Evolutionary conservation across 177 flowering plant species (phyloP).

Genomic region (Vitis hybrid): DNA sequence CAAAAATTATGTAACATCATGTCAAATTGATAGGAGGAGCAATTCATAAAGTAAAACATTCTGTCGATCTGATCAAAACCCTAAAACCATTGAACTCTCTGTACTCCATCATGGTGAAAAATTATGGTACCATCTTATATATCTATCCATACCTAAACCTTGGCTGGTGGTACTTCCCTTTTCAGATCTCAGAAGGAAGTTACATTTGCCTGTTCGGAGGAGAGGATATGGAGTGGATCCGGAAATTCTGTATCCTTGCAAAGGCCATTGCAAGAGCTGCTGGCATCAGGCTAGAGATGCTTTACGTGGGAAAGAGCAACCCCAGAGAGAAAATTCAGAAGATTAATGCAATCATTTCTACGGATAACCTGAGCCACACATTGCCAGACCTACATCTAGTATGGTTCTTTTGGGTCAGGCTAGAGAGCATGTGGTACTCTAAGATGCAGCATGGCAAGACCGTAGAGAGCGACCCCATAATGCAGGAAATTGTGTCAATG

Average conservation of each 20-base stretch:
- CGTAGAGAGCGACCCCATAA: constrained; percentile 42
- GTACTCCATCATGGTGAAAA: no score
- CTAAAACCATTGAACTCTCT: no score
- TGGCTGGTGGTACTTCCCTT: not conserved
- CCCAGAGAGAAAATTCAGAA: constrained; percentile 38
- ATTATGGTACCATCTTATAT: no score
- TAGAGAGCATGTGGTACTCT: constrained; percentile 75
- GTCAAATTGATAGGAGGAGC: no score
- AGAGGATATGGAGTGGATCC: constrained; percentile 60
- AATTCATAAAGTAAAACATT: no score
- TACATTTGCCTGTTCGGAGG: constrained; percentile 68
- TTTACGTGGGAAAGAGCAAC: constrained; percentile 65
- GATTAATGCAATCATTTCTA: constrained; percentile 25
- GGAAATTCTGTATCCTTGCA: constrained; percentile 31
- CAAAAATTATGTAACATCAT: no score
- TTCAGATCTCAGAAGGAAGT: constrained; percentile 40
- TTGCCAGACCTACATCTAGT: constrained; percentile 29
- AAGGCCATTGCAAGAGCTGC: constrained; percentile 26
- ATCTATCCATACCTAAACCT: no score
- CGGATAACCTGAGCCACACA: constrained; percentile 40
- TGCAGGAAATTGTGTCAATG: constrained; percentile 56
- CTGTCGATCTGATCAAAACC: no score
- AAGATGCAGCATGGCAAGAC: constrained; percentile 36
- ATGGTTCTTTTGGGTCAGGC: constrained; percentile 73
- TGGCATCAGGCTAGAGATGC: constrained; percentile 41